Base-by-base conservation (phyloP, 1,284 basidiomycete species). In the Ceratobasidium sp. region DNA sequence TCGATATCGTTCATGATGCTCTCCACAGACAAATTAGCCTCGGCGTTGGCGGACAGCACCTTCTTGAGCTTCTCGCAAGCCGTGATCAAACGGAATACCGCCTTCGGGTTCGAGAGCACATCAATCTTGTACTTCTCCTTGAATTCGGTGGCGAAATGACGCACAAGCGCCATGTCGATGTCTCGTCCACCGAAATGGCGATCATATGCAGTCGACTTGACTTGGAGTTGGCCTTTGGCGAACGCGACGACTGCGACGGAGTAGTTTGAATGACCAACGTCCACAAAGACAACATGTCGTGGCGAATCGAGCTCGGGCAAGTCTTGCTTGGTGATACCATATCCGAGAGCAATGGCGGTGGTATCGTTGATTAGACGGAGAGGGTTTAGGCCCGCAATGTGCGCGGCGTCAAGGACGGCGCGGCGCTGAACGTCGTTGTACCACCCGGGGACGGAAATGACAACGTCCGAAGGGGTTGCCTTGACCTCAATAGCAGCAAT, bases 251-350 rank as follows among this genome's bases (percentile, higher is more conserved):
- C 90, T 81, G 95, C 84, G 79, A 93, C 94, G 52, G 94, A 94
- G 86, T 96, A 90, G 86, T 91, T 91, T 1, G 95, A 95, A 88
- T 98, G 96, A 64, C 96, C 96, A 80, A 96, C 91, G 83, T 98
- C 96, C 82, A 98, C 91, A 83, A 98, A 98, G 81, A 92, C 92
- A 84, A 98, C 92, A 85, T 97, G 89, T 73, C 93, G 90, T 1
- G 96, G 91, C 81, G 90, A 91, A 81, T 96, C 95, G 62, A 91
- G 84, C 71, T 87, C 86, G 54, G 96, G 96, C 68, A 98, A 90
- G 85, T 98, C 96, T 42, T 93, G 91, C 87, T 98, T 98, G 82
- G 96, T 98, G 89, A 98, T 98, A 83, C 96, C 96, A 86, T 96
- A 98, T 77, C 94, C 95, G 83, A 98, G 93, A 38, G 96, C 96